Conservation (phyloP, 306 rosid genomes). For the Psophocarpus tetragonolobus region DNA sequence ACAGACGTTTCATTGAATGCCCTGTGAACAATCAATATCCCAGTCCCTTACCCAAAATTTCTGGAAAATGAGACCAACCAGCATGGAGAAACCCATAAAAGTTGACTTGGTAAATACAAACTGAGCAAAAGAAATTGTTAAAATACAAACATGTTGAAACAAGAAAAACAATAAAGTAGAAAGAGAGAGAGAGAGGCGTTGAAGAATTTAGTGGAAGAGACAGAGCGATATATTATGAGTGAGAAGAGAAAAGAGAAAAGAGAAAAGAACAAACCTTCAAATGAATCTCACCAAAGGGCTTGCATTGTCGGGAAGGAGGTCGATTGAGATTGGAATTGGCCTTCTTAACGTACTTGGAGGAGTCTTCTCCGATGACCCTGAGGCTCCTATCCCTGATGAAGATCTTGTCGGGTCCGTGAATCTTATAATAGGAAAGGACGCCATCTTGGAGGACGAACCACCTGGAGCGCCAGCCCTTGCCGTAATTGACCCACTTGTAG, state of each 20-base stretch:
- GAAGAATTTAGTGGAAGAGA: neutral
- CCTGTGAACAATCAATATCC: constrained; percentile 1
- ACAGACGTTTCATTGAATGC: neutral
- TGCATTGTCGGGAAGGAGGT: constrained; percentile 54
- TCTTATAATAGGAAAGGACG: constrained; percentile 94
- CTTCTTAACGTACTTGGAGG: constrained; percentile 67
- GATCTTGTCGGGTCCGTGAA: constrained; percentile 98
- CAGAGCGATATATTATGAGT: no score
- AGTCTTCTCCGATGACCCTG: constrained; percentile 91
- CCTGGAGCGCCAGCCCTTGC: constrained; percentile 96
- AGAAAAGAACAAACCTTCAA: constrained; percentile 84
- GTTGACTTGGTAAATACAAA: neutral
- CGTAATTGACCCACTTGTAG: constrained; percentile 98
- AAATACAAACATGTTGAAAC: neutral
- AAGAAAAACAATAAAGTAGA: neutral
- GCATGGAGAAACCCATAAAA: neutral
- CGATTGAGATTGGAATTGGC: constrained; percentile 73
- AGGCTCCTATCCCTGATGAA: constrained; percentile 67
- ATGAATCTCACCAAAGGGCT: constrained; percentile 94
- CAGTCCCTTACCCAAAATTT: constrained; percentile 10
- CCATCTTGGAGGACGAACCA: constrained; percentile 97
- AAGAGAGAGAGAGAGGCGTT: constrained; percentile 4
- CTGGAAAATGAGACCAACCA: neutral
- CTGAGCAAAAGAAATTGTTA: neutral
- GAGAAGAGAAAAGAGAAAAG: neutral